phyloP scores from a whole-genome alignment of 257 asterid genomes.

The Solanum medicagineum region DNA sequence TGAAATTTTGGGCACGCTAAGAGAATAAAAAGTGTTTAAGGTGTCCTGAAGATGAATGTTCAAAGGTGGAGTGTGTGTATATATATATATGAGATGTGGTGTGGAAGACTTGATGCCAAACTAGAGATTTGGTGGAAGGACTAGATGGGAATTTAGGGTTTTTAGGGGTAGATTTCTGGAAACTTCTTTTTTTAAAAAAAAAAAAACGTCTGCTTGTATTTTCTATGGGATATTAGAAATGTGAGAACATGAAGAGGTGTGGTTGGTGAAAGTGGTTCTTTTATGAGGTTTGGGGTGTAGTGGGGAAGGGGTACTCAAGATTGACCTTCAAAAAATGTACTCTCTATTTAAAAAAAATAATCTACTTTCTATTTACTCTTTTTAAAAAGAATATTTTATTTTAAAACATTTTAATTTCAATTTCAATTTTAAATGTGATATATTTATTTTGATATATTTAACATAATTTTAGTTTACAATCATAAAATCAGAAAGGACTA shows the following conservation, averaged over 20 bases:
- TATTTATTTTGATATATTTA: too few species aligned
- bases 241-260: slow-evolving; percentile 9
- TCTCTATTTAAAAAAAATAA: too few species aligned
- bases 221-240: neutral
- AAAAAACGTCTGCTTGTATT: neutral
- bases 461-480: too few species aligned
- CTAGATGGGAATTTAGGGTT: slow-evolving; percentile 26
- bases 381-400: too few species aligned
- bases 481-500: too few species aligned
- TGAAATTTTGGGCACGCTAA: neutral
- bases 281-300: slow-evolving; percentile 20
- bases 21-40: neutral
- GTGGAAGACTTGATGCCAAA: neutral
- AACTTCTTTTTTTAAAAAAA: neutral
- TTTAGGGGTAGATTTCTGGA: slow-evolving; percentile 22
- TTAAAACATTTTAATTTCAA: too few species aligned
- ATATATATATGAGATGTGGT: slow-evolving; percentile 12
- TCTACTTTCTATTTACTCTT: too few species aligned
- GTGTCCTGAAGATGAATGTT: slow-evolving; percentile 18
- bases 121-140: slow-evolving; percentile 23
- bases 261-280: slow-evolving; percentile 46
- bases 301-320: neutral
- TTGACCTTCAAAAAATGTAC: slow-evolving; percentile 4
- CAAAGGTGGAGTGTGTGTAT: neutral
- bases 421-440: too few species aligned